Base-by-base conservation (phyloP, 1,284 basidiomycete genomes). In the Ceratobasidium sp. region DNA sequence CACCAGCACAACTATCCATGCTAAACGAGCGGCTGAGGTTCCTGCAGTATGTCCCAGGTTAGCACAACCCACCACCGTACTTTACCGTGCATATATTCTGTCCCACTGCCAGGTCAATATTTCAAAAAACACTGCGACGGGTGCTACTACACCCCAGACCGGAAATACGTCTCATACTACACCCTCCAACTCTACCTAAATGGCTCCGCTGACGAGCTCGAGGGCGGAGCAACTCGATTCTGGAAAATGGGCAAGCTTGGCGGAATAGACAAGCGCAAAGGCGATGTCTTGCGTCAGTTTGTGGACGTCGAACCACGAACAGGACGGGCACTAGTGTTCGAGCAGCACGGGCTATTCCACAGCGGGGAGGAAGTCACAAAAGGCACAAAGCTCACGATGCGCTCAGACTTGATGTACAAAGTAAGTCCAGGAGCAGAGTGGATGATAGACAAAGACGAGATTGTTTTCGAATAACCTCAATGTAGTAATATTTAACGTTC, bases 101-200 rank as follows among this genome's bases (percentile, higher is more conserved):
- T 8, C 37, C 37, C 8, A 37, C 37, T 37, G 15, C 32, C 71
- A 51, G 78, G 78, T 1, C 62, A 79, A 62, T 79, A 78, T 65
- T 79, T 79, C 51, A 69, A 59, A 25, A 64, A 51, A 44, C 78
- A 79, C 44, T 75, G 62, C 66, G 78, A 79, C 44, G 77, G 77
- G 15, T 51, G 25, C 1, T 77, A 79, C 52, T 52, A 46, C 32
- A 69, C 70, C 1, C 67, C 71, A 9, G 76, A 75, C 51, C 40
- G 64, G 11, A 62, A 75, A 43, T n/a, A 76, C 34, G 59, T 79
- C 13, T 77, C 77, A 8, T 77, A 77, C 74, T 77, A 76, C 40
- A 79, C 78, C 13, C 51, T 79, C 40, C 78, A 79, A 52, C 67
- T 79, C n/a, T 79, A 79, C 67, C 67, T 79, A 6, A 78, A 77